Evolutionary conservation across 2,329 filamentous ascomycete genomes (phyloP), one percentile per base, ranked within the genome.

Genomic region (Penicillium brasilianum): DNA sequence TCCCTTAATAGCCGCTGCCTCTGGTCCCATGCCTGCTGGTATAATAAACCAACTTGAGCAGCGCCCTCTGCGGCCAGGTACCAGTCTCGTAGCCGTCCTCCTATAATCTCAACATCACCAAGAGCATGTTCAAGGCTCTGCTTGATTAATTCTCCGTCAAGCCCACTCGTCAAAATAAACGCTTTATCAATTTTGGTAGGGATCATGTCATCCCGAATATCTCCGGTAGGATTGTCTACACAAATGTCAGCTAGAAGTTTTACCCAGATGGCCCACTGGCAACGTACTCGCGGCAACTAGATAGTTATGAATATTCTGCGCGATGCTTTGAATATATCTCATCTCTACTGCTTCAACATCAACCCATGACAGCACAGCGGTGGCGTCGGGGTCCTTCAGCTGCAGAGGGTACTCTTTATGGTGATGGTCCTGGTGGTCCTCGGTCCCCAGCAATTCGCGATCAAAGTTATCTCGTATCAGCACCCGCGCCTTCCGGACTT

Each of bases 21-120:
- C 51, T 54, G 20, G 51, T 54, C 51, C 51, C 51, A 54, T 54
- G 37, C 51, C 51, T 44, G 51, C 51, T 54, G 51, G 51, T 54
- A 54, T 43, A 54, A 44, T 43, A 54, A 44, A 54, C 37, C 51
- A 54, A 54, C 22, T 44, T 54, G 51, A 54, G 51, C 51, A 54
- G 51, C 51, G 37, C 51, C 51, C 51, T 54, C 51, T 36, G 51
- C 51, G 1, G 36, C 51, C 51, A 54, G 37, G 6, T 54, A 54
- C 36, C 36, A 43, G 51, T 54, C 51, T 44, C 34, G 37, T 54
- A 54, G 37, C 51, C 51, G 51, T 44, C 51, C 51, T 54, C 51
- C 51, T 54, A 54, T 54, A 22, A 54, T 54, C 51, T 54, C 51
- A 43, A 54, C 51, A 54, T 54, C 51, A 54, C 51, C 51, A 54